Evolutionary conservation across 768 basidiomycete species (phyloP).

Genomic region (Leccinum aurantiacum): DNA sequence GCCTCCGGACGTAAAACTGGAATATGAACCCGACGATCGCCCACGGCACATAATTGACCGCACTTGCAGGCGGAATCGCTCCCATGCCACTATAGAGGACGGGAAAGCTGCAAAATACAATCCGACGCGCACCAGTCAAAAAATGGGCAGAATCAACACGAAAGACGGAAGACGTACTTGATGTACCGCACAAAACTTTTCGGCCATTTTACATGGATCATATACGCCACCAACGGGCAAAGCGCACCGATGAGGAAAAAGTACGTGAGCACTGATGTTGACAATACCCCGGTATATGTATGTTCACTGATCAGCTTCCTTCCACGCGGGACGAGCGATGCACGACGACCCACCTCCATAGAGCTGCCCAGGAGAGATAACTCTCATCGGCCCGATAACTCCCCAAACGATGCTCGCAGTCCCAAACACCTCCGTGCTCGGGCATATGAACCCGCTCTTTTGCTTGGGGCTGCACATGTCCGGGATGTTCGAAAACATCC

Average conservation of each 20-base stretch:
- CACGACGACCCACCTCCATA: conserved; percentile 43
- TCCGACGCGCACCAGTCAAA: background rate
- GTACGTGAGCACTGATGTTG: conserved; percentile 45
- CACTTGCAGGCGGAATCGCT: conserved; percentile 62
- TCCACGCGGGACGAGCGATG: background rate
- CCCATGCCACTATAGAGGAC: background rate
- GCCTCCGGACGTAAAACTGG: conserved; percentile 58
- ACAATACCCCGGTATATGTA: background rate
- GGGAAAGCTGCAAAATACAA: background rate
- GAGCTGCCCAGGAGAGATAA: conserved; percentile 65
- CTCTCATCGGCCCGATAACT: conserved; percentile 73
- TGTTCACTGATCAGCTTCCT: background rate
- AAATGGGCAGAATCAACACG: background rate
- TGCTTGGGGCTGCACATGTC: conserved; percentile 33
- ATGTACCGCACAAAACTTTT: conserved; percentile 59
- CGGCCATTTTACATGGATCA: conserved; percentile 59
- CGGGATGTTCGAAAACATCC: conserved; percentile 50
- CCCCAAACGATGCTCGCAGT: conserved; percentile 82
- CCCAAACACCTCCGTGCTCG: conserved; percentile 68
- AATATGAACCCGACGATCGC: conserved; percentile 64
- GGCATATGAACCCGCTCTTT: conserved; percentile 64
- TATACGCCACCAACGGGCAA: conserved; percentile 55
- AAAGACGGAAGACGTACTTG: conserved; percentile 46
- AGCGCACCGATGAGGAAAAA: conserved; percentile 80
- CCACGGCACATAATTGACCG: conserved; percentile 69